Evolutionary conservation across 805 yeast species (phyloP).

Genomic region (Dipodascus geniculatus): DNA sequence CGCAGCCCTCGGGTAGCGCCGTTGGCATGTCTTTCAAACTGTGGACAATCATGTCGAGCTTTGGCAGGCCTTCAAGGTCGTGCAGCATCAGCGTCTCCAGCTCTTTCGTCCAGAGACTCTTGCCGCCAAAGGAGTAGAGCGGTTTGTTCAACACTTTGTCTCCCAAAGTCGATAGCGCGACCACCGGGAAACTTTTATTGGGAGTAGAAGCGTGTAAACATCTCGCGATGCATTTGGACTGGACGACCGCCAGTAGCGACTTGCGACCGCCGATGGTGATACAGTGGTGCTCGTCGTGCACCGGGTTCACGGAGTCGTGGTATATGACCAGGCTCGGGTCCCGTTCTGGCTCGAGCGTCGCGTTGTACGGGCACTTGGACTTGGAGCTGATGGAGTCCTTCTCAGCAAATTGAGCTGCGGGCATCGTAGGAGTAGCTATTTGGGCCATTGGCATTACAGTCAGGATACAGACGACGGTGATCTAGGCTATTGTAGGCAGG

Average conservation of each 20-base stretch:
- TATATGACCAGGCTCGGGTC: not conserved
- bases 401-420: not conserved
- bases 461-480: too few relatives aligned
- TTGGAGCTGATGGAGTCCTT: not conserved
- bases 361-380: not conserved
- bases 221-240: conserved; percentile 62
- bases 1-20: conserved; percentile 76
- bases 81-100: conserved; percentile 62
- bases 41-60: conserved; percentile 83
- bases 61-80: conserved; percentile 49
- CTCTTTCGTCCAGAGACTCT: conserved; percentile 93
- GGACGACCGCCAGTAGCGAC: conserved; percentile 77
- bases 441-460: not conserved
- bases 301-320: not conserved
- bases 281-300: not conserved
- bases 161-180: conserved; percentile 78
- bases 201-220: conserved; percentile 51
- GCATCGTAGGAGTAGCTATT: not conserved
- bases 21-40: conserved; percentile 91
- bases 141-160: conserved; percentile 82
- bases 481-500: too few relatives aligned
- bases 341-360: not conserved
- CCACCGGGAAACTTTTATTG: conserved; percentile 55
- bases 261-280: conserved; percentile 68
- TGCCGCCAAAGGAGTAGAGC: conserved; percentile 90